These are phyloP conservation scores for Bipolaris oryzae DNA, from an alignment of 2,329 filamentous ascomycete species.

Conservation along the genomic window DNA sequence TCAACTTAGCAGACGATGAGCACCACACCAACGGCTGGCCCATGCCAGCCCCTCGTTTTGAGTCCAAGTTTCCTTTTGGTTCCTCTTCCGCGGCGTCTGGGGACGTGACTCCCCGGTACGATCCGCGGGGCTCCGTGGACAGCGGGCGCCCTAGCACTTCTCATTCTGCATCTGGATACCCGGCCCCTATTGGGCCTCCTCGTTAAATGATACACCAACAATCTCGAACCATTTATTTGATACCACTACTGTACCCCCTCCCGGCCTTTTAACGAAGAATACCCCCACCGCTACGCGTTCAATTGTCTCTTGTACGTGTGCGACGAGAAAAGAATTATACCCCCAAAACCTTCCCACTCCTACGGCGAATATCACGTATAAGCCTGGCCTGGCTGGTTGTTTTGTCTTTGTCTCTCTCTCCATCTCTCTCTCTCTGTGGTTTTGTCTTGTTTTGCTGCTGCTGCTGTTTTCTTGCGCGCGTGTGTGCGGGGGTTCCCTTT, in stretches of 20 bases:
- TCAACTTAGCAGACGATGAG: slow-evolving; percentile 88
- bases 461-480: slow-evolving; percentile 20
- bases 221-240: slow-evolving; percentile 32
- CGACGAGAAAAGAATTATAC: slow-evolving; percentile 52
- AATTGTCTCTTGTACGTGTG: slow-evolving; percentile 35
- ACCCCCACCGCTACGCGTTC: slow-evolving; percentile 38
- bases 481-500: slow-evolving; percentile 2
- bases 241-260: slow-evolving; percentile 40
- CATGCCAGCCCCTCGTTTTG: slow-evolving; percentile 51
- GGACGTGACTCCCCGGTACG: slow-evolving; percentile 83
- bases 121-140: slow-evolving; percentile 82
- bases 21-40: slow-evolving; percentile 52
- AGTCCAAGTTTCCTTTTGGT: slow-evolving; percentile 69
- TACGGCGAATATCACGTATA: slow-evolving; percentile 41
- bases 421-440: slow-evolving; percentile 15
- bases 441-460: slow-evolving; percentile 13
- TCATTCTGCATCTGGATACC: slow-evolving; percentile 97
- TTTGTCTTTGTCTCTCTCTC: slow-evolving; percentile 25
- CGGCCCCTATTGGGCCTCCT: slow-evolving; percentile 87
- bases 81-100: slow-evolving; percentile 62
- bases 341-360: slow-evolving; percentile 37
- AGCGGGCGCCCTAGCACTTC: slow-evolving; percentile 92
- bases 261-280: slow-evolving; percentile 48
- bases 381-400: slow-evolving; percentile 31
- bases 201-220: slow-evolving; percentile 66